Conservation (phyloP, 192 early-diverging fungal species). For the Linderina pennispora region DNA sequence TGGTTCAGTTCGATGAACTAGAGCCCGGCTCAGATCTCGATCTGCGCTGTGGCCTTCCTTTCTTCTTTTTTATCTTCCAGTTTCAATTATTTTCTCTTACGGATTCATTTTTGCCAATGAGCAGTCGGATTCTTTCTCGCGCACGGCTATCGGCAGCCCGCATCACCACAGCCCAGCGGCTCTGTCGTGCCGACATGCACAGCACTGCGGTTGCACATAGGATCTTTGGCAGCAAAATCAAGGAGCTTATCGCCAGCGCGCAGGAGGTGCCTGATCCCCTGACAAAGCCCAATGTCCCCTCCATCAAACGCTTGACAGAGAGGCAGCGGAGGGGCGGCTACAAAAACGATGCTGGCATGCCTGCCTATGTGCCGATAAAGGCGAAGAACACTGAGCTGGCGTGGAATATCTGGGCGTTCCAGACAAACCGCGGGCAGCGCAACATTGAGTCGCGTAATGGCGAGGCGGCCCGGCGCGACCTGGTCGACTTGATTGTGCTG, state of each 20-base stretch:
- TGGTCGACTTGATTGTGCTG: slow-evolving; percentile 14
- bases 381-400: slow-evolving; percentile 37
- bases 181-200: too few species aligned
- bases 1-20: neutral
- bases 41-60: neutral
- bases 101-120: neutral
- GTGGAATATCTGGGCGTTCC: slow-evolving; percentile 32
- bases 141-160: neutral
- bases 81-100: neutral
- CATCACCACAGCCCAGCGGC: too few species aligned
- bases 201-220: too few species aligned
- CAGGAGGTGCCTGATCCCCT: slow-evolving; percentile 5
- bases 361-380: slow-evolving; percentile 16
- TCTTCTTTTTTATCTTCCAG: too few species aligned
- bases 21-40: neutral
- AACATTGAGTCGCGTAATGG: neutral
- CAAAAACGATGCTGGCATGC: slow-evolving; percentile 21
- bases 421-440: too few species aligned
- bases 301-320: neutral
- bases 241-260: too few species aligned
- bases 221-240: too few species aligned
- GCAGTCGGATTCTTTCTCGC: neutral
- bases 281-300: neutral
- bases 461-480: neutral
- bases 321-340: slow-evolving; percentile 12